Evolutionary conservation across 495 filamentous ascomycete species (phyloP), one percentile per base, ranked within the genome.

Genomic region (Hypoxylon trugodes): DNA sequence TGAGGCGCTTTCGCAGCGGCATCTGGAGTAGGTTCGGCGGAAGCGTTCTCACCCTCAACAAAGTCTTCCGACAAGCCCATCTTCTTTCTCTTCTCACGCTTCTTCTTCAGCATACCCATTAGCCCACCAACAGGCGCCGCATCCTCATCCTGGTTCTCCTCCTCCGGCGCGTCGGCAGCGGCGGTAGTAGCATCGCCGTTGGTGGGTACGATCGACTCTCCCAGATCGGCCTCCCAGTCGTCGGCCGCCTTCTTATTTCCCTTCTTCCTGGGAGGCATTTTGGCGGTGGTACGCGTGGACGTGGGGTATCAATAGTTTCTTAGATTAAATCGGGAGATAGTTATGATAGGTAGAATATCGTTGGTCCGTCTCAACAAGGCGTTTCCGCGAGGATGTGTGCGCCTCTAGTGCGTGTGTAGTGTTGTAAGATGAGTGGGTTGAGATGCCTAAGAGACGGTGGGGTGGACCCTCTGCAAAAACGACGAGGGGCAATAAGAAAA

Each of bases 161-260:
- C 82, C 25, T 78, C 75, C 3, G 74, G 66, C 19, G 73, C 76
- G 12, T 77, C 81, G 18, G 70, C 76, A 6, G 65, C 55, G 6
- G 76, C 66, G 36, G 66, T 66, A 37, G 69, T 68, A 24, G 54
- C 79, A 36, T 81, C 80, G 35, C 75, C 73, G 26, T 79, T 76
- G 3, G 79, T 76, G 26, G 79, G 74, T 30, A 83, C 84, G 48
- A 86, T 83, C 25, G 84, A 72, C 77, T 96, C 96, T 62, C 91
- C 94, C 10, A 97, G 82, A n/a, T 97, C 95, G 32, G 90, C 87
- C 69, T 99, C 95, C 95, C 96, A 98, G 80, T 96, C 92, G 71
- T 96, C 91, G 70, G 90, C 84, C 69, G 84, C 88, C 77, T 89
- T 91, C 80, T 91, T 96, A 74, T 87, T 89, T 76, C 87, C 89